Percentiles rank a stretch among this genome's conserved stretches.
phyloP scores from a whole-genome alignment of 768 basidiomycete genomes.

The Albatrellus ellisii region DNA sequence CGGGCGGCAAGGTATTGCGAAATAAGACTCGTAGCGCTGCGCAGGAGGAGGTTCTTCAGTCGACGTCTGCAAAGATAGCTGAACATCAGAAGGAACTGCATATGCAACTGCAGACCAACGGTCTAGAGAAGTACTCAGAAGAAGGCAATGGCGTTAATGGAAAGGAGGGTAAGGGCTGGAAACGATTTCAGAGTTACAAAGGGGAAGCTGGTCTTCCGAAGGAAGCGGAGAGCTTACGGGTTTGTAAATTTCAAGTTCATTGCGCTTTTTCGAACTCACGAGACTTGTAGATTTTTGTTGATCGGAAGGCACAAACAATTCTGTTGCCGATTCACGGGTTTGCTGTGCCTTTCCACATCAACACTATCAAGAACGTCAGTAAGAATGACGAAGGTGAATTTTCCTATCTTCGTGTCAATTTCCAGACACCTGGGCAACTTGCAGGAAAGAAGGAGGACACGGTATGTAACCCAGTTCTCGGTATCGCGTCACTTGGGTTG shows the following conservation, averaged over 20 bases:
- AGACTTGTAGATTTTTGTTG: conserved; percentile 64
- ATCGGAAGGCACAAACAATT: conserved; percentile 82
- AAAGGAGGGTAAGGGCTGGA: conserved; percentile 89
- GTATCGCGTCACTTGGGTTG: background rate
- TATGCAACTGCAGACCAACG: conserved; percentile 58
- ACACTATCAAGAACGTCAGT: conserved; percentile 94
- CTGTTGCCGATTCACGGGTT: conserved; percentile 90
- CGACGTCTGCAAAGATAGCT: conserved; percentile 63
- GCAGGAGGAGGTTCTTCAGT: conserved; percentile 73
- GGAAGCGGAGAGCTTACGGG: conserved; percentile 70
- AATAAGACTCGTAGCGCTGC: conserved; percentile 84
- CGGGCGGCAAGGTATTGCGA: conserved; percentile 75
- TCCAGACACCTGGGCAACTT: conserved; percentile 95
- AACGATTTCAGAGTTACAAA: conserved; percentile 93
- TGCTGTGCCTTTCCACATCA: conserved; percentile 96
- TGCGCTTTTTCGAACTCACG: background rate
- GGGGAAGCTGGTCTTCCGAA: conserved; percentile 82
- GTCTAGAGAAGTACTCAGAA: conserved; percentile 73
- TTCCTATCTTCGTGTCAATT: conserved; percentile 92
- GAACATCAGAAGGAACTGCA: conserved; percentile 87
- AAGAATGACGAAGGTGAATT: conserved; percentile 96
- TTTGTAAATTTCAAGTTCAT: conserved; percentile 26
- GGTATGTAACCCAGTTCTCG: conserved; percentile 24
- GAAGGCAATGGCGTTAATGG: conserved; percentile 61
- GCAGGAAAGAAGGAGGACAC: conserved; percentile 99